Conservation (phyloP, 495 filamentous ascomycete species). For the Pseudevernia furfuracea region DNA sequence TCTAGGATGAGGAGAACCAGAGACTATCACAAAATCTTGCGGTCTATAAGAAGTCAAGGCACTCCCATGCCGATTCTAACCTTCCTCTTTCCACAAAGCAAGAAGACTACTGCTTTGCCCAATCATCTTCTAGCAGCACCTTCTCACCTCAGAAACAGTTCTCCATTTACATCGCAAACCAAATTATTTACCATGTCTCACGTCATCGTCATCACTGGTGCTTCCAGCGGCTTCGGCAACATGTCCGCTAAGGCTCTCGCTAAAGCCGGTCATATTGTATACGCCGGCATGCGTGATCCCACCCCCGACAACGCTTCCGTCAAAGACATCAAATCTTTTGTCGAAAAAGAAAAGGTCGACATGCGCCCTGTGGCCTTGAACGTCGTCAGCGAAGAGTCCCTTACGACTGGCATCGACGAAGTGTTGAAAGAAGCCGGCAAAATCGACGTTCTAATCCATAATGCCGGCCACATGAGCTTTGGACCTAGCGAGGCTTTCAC, state of each 20-base stretch:
- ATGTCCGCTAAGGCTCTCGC: neutral
- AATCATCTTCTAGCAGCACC: neutral
- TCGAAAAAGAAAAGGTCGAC: neutral
- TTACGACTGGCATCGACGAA: neutral
- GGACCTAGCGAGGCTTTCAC: neutral
- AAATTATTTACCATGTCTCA: neutral
- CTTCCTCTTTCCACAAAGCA: neutral
- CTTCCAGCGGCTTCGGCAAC: neutral
- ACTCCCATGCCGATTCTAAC: no score
- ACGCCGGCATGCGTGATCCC: neutral
- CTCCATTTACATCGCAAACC: neutral
- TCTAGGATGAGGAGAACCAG: no score
- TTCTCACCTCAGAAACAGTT: neutral
- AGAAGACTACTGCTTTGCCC: neutral
- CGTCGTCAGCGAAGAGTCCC: neutral
- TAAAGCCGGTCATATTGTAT: neutral
- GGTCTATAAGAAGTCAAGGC: no score
- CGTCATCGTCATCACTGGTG: neutral
- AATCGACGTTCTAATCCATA: neutral
- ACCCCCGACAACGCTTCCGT: neutral
- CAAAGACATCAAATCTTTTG: neutral
- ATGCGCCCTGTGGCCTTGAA: neutral
- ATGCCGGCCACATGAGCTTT: neutral
- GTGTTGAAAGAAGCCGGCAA: neutral
- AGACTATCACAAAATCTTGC: no score